phyloP scores from a whole-genome alignment of 2,329 filamentous ascomycete genomes.

The Allantophomopsis cytisporea region DNA sequence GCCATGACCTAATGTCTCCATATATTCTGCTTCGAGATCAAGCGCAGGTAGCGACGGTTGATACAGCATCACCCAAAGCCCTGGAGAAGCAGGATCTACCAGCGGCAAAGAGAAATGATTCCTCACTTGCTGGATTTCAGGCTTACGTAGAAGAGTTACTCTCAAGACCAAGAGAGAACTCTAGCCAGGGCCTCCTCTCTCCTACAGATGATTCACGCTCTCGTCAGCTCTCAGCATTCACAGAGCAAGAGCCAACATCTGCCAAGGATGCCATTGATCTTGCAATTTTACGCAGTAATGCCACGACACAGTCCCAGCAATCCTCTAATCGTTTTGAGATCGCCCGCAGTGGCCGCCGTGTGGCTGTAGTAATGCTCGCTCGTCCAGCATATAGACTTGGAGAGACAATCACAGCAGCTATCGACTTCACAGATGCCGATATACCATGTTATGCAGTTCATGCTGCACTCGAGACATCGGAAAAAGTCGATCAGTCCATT shows the following conservation, averaged over 20 bases:
- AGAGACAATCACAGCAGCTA: constrained; percentile 69
- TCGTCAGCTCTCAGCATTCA: constrained; percentile 33
- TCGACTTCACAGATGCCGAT: constrained; percentile 70
- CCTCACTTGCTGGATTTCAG: constrained; percentile 51
- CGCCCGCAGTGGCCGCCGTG: constrained; percentile 77
- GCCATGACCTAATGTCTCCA: constrained; percentile 88
- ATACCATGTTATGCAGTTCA: constrained; percentile 80
- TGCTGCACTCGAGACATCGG: constrained; percentile 71
- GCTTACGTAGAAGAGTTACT: constrained; percentile 67
- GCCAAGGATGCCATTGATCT: constrained; percentile 83
- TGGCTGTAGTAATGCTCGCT: constrained; percentile 80
- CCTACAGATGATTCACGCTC: constrained; percentile 46
- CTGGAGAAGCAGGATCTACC: constrained; percentile 9
- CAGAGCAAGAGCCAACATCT: constrained; percentile 40
- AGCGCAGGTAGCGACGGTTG: constrained; percentile 29
- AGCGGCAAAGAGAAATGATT: constrained; percentile 18
- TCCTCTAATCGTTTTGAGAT: constrained; percentile 94
- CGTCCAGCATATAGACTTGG: constrained; percentile 82
- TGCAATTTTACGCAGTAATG: constrained; percentile 74
- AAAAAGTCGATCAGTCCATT: constrained; percentile 67
- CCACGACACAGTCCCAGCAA: constrained; percentile 52
- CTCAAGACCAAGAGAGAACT: constrained; percentile 38
- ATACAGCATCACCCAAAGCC: constrained; percentile 4
- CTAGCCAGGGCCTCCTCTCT: constrained; percentile 51
- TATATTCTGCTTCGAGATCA: constrained; percentile 82